phyloP scores from a whole-genome alignment of 2,329 filamentous ascomycete species.

The Fonsecaea nubica region DNA sequence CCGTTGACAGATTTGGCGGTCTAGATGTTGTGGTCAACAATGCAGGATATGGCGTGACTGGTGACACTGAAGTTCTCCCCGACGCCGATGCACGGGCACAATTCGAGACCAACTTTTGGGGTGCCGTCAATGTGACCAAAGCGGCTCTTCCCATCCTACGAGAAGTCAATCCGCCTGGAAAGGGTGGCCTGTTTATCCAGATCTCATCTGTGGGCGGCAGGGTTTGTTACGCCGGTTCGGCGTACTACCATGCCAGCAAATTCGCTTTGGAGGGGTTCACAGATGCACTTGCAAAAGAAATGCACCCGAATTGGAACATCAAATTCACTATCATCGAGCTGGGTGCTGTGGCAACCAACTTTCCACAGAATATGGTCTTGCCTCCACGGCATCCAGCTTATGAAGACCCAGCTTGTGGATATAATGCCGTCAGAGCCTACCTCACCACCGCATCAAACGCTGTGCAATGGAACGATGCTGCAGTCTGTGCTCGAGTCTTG shows the following conservation, averaged over 20 bases:
- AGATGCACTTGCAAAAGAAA: slow-evolving; percentile 73
- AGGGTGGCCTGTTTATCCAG: slow-evolving; percentile 23
- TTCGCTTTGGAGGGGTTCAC: slow-evolving; percentile 77
- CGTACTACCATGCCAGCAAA: slow-evolving; percentile 58
- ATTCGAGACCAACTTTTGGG: slow-evolving; percentile 64
- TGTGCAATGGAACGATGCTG: slow-evolving; percentile 15
- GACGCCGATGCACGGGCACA: slow-evolving; percentile 19
- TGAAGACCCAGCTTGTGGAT: slow-evolving; percentile 17
- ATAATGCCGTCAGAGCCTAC: slow-evolving; percentile 15
- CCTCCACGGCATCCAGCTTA: slow-evolving; percentile 16
- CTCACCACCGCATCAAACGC: slow-evolving; percentile 5
- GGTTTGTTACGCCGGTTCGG: slow-evolving; percentile 11
- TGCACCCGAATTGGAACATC: slow-evolving; percentile 61
- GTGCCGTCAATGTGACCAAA: slow-evolving; percentile 59
- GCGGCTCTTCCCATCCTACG: slow-evolving; percentile 38
- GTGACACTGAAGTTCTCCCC: slow-evolving; percentile 14
- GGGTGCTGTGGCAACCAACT: slow-evolving; percentile 11
- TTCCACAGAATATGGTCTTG: slow-evolving; percentile 10
- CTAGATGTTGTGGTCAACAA: slow-evolving; percentile 40
- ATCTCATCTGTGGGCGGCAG: slow-evolving; percentile 20
- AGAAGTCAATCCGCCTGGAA: slow-evolving; percentile 35
- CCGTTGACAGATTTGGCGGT: slow-evolving; percentile 43
- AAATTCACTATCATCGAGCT: slow-evolving; percentile 18
- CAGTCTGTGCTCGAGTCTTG: slow-evolving; percentile 17
- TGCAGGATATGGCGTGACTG: slow-evolving; percentile 32